Percentiles rank a stretch among this genome's conserved stretches.
Evolutionary conservation across 805 yeast genomes (phyloP).

Genomic region (Candida pseudofarinosa): DNA sequence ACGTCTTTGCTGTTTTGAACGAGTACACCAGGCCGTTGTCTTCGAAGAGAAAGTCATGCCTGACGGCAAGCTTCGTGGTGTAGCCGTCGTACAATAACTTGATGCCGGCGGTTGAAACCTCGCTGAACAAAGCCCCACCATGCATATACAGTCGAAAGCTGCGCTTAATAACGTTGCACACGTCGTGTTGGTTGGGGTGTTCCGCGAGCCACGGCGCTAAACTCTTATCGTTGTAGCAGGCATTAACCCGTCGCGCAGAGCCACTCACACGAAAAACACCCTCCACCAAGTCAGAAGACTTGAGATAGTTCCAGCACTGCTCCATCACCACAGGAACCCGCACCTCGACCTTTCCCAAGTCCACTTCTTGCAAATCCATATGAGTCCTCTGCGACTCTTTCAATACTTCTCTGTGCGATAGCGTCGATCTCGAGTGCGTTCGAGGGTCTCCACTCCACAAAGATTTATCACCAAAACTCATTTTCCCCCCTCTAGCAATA

Average conservation of each 20-base stretch:
- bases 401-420: slow-evolving; percentile 1
- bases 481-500: background rate
- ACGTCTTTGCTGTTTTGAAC: slow-evolving; percentile 6
- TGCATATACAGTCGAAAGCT: slow-evolving; percentile 11
- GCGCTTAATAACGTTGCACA: slow-evolving; percentile 24
- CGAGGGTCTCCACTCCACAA: background rate
- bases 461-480: background rate
- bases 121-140: background rate
- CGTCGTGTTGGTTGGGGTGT: slow-evolving; percentile 19
- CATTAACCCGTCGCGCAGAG: slow-evolving; percentile 21
- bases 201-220: slow-evolving; percentile 14
- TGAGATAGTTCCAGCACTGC: slow-evolving; percentile 17
- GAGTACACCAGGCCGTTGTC: slow-evolving; percentile 1
- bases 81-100: slow-evolving; percentile 7
- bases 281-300: slow-evolving; percentile 14
- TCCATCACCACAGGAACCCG: slow-evolving; percentile 17
- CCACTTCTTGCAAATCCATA: background rate
- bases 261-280: slow-evolving; percentile 32
- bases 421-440: background rate
- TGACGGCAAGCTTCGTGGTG: slow-evolving; percentile 4
- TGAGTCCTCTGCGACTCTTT: background rate
- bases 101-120: slow-evolving; percentile 1
- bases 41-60: background rate
- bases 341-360: slow-evolving; percentile 4
- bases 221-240: slow-evolving; percentile 10